phyloP scores from a whole-genome alignment of 805 yeast species.

The Ogataea paraovalis region DNA sequence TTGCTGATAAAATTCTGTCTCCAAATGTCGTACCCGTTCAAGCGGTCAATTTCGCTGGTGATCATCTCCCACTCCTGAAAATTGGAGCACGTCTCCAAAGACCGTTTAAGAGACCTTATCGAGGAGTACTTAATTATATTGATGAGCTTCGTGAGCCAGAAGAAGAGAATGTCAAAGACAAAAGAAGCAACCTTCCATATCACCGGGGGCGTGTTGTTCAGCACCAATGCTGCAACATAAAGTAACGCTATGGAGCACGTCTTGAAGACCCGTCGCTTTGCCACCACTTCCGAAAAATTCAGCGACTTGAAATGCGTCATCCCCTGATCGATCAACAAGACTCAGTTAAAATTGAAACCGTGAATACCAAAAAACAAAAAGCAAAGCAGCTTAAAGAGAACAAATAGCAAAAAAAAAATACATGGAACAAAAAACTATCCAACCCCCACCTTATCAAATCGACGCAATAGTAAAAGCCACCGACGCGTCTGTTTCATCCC shows the following conservation, averaged over 20 bases:
- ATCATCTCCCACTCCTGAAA: conserved; percentile 69
- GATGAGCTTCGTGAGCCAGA: conserved; percentile 38
- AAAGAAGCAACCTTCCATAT: conserved; percentile 32
- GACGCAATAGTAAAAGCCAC: too few relatives aligned
- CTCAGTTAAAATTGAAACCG: too few relatives aligned
- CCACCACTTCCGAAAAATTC: conserved; percentile 1
- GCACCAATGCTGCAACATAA: conserved; percentile 10
- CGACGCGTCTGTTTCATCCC: too few relatives aligned
- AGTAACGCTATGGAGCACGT: conserved; percentile 16
- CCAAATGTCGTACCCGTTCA: conserved; percentile 60
- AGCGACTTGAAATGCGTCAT: not conserved
- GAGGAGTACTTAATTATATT: conserved; percentile 17
- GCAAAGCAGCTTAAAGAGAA: too few relatives aligned
- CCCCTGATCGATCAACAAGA: too few relatives aligned
- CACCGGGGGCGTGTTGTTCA: conserved; percentile 23
- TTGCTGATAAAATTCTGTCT: conserved; percentile 78
- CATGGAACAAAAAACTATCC: too few relatives aligned
- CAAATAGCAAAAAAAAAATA: too few relatives aligned
- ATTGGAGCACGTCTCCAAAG: conserved; percentile 42
- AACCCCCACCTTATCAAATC: too few relatives aligned
- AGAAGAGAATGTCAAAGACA: conserved; percentile 40
- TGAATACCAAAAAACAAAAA: too few relatives aligned
- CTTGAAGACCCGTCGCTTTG: conserved; percentile 10
- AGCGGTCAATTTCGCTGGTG: conserved; percentile 45
- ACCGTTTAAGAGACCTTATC: conserved; percentile 15